Evolutionary conservation across 805 yeast genomes (phyloP), one percentile per base, ranked within the genome.

Genomic region (Brettanomyces bruxellensis): DNA sequence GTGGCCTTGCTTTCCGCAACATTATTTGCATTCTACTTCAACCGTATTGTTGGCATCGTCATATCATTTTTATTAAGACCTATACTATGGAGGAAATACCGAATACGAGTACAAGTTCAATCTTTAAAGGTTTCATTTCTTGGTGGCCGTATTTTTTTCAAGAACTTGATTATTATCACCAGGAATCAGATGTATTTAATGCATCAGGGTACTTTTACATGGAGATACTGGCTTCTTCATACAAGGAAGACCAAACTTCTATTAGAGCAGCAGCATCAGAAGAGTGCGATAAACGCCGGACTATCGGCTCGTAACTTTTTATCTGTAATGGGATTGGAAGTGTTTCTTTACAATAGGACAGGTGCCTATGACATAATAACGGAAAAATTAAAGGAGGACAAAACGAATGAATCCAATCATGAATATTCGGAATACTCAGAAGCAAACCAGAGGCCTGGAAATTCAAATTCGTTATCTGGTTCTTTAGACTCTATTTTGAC

Each of bases 221-320:
- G 98, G 98, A 65, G 95, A 49, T 91, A 88, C 61, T 93, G 98
- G 98, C 67, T 87, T 44, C 65, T 69, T 4, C 53, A 65, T 32
- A 68, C 73, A 11, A 60, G 79, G 45, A 52, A 67, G 23, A 62
- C 76, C 2, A 67, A 65, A 35, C 63, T 68, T 44, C 56, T 52
- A 25, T 52, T 60, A 3, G 46, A 50, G 14, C 49, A 45, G 24
- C 58, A 55, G 9, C 53, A 56, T 4, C 41, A 47, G 4, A 60
- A 57, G 40, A 23, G 47, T 36, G 47, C 49, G 14, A 63, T 64
- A n/a, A 79, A 81, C 55, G 65, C 61, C 9, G 61, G 65, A 38
- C 72, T 78, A 2, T 84, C 85, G 1, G 66, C 81, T 8, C 67
- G 88, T 37, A 72, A 82, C 48, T 54, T 71, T 4, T 57, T 89